These are phyloP conservation scores for Rhododendron griersonianum DNA, from an alignment of 148 eudicot genomes.

Conservation along the genomic window DNA sequence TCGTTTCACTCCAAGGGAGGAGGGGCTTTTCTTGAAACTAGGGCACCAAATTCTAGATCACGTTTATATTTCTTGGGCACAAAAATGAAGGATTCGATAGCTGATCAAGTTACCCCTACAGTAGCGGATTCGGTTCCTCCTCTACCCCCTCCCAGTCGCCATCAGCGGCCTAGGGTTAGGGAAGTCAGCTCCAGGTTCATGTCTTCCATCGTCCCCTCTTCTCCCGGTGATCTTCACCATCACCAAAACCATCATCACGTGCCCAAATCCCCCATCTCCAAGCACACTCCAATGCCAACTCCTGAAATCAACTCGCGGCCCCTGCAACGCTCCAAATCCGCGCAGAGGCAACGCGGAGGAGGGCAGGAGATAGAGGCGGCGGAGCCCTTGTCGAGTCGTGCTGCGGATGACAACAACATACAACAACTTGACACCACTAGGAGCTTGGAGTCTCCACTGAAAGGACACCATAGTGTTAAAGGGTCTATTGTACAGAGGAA, in stretches of 20 bases:
- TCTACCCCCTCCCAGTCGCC: constrained; percentile 41
- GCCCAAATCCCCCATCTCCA: constrained; percentile 12
- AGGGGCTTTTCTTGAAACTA: neutral
- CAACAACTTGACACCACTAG: constrained; percentile 25
- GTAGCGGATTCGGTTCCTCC: constrained; percentile 7
- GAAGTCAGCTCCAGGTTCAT: constrained; percentile 84
- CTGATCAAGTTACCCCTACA: neutral
- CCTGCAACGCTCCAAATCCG: constrained; percentile 34
- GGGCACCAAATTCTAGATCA: neutral
- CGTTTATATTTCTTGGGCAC: neutral
- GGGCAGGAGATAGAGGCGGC: constrained; percentile 12
- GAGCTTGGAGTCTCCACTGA: constrained; percentile 32
- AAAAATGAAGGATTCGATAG: neutral
- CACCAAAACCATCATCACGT: constrained; percentile 17
- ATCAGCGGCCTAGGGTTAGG: constrained; percentile 70
- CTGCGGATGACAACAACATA: constrained; percentile 31
- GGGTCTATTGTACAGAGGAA: constrained; percentile 8
- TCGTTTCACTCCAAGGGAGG: neutral
- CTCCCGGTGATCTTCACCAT: constrained; percentile 17
- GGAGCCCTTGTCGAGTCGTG: constrained; percentile 8
- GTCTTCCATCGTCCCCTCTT: constrained; percentile 48
- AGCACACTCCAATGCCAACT: constrained; percentile 18
- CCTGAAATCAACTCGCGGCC: constrained; percentile 23
- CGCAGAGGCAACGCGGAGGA: constrained; percentile 23
- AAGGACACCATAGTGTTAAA: constrained; percentile 10